Percentiles rank a stretch among this genome's conserved stretches.
These are phyloP conservation scores for Acephala macrosclerotiorum DNA, from an alignment of 2,329 filamentous ascomycete genomes.

Conservation along the genomic window DNA sequence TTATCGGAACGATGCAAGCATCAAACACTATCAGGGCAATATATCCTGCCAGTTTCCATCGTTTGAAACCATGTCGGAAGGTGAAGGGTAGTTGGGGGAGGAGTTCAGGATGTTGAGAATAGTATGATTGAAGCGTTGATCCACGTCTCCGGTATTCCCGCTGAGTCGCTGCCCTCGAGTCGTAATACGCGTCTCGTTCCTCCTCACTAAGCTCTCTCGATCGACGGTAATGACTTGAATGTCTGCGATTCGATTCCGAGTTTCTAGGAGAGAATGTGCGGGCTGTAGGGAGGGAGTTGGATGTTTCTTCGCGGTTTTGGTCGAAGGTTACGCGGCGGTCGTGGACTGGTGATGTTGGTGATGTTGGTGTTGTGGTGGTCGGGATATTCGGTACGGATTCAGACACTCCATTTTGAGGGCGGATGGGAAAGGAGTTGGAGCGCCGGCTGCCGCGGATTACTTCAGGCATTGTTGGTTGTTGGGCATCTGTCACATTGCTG, in stretches of 20 bases:
- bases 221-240: slow-evolving; percentile 25
- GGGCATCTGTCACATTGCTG: neutral
- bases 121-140: slow-evolving; percentile 36
- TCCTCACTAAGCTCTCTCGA: slow-evolving; percentile 22
- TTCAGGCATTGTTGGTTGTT: slow-evolving; percentile 6
- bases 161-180: slow-evolving; percentile 34
- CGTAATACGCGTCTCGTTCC: slow-evolving; percentile 34
- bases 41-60: slow-evolving; percentile 39
- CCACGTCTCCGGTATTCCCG: slow-evolving; percentile 34
- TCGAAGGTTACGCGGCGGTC: slow-evolving; percentile 34
- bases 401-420: neutral
- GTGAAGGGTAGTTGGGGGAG: slow-evolving; percentile 37
- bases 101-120: slow-evolving; percentile 35
- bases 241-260: slow-evolving; percentile 21
- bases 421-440: slow-evolving; percentile 14
- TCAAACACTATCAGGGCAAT: slow-evolving; percentile 55
- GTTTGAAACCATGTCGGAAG: slow-evolving; percentile 38
- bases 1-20: slow-evolving; percentile 56
- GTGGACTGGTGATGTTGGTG: slow-evolving; percentile 13
- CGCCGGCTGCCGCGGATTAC: slow-evolving; percentile 18
- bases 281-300: slow-evolving; percentile 16
- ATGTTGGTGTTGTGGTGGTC: slow-evolving; percentile 1
- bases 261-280: slow-evolving; percentile 13
- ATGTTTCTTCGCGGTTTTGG: slow-evolving; percentile 20
- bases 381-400: neutral